Percentiles rank a stretch among this genome's conserved stretches.
phyloP scores from a whole-genome alignment of 169 alveolate species.

The Plasmodium gonderi region DNA sequence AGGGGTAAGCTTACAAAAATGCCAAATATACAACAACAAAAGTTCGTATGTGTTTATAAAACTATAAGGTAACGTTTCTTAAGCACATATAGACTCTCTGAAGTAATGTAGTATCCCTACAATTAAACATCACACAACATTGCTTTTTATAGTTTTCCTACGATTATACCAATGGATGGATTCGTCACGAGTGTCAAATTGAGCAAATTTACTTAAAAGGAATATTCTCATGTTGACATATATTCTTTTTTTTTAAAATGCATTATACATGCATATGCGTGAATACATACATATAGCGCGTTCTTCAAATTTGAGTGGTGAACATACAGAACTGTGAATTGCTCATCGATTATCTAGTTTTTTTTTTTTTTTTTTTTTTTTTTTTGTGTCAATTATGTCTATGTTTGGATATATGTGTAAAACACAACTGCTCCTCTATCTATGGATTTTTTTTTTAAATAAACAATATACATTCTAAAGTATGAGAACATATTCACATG shows the following conservation, averaged over 20 bases:
- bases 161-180: slow-evolving; percentile 76
- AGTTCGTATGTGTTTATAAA: background rate
- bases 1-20: slow-evolving; percentile 51
- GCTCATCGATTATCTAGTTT: background rate
- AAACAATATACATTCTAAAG: too few species aligned
- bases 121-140: background rate
- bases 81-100: background rate
- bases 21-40: background rate
- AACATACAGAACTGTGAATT: too few species aligned
- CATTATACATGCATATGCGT: background rate
- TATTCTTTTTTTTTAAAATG: background rate
- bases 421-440: background rate
- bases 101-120: too few species aligned
- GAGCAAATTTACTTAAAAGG: slow-evolving; percentile 42
- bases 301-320: too few species aligned
- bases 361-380: background rate
- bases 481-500: too few species aligned
- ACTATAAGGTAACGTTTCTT: background rate
- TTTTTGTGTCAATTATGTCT: background rate
- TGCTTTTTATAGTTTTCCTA: slow-evolving; percentile 49
- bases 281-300: background rate
- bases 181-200: slow-evolving; percentile 63
- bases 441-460: background rate
- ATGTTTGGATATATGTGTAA: background rate
- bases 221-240: background rate